Conservation (phyloP, 2,329 filamentous ascomycete genomes). For the Aspergillus texensis region DNA sequence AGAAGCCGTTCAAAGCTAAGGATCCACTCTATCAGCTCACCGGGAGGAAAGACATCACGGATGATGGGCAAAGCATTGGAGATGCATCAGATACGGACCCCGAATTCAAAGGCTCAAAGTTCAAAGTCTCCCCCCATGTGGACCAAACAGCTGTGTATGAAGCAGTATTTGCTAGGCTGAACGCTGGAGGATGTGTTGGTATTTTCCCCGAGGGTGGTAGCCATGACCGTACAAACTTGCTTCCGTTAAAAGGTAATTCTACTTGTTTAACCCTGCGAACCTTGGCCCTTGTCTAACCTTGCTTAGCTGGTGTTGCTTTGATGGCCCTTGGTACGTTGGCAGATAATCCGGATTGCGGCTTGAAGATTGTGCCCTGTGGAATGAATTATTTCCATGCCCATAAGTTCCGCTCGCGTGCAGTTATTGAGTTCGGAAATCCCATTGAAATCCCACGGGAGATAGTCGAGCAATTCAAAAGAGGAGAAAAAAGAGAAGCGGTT, state of each 20-base stretch:
- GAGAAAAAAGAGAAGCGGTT: slow-evolving; percentile 83
- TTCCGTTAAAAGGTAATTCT: slow-evolving; percentile 74
- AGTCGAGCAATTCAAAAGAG: slow-evolving; percentile 81
- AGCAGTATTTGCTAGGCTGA: slow-evolving; percentile 83
- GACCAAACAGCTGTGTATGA: slow-evolving; percentile 94
- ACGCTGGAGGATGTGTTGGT: slow-evolving; percentile 83
- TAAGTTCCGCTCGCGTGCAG: slow-evolving; percentile 94
- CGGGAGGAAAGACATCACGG: slow-evolving; percentile 71
- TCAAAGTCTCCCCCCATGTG: slow-evolving; percentile 87
- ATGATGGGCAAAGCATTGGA: slow-evolving; percentile 64
- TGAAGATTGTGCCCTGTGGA: slow-evolving; percentile 94
- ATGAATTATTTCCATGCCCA: slow-evolving; percentile 99
- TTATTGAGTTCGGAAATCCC: slow-evolving; percentile 90
- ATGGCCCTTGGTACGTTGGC: slow-evolving; percentile 93
- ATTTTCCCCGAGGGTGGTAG: slow-evolving; percentile 98
- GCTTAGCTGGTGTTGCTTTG: slow-evolving; percentile 83
- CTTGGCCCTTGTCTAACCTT: background rate
- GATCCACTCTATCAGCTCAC: slow-evolving; percentile 80
- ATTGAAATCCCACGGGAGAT: slow-evolving; percentile 82
- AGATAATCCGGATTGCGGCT: slow-evolving; percentile 79
- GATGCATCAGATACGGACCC: slow-evolving; percentile 56
- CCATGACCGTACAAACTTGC: slow-evolving; percentile 87
- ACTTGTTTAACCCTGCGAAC: background rate
- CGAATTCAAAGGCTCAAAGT: slow-evolving; percentile 76
- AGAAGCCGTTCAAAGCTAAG: slow-evolving; percentile 81